Conservation (phyloP, 2,329 filamentous ascomycete species). For the Dothidotthia symphoricarpi region DNA sequence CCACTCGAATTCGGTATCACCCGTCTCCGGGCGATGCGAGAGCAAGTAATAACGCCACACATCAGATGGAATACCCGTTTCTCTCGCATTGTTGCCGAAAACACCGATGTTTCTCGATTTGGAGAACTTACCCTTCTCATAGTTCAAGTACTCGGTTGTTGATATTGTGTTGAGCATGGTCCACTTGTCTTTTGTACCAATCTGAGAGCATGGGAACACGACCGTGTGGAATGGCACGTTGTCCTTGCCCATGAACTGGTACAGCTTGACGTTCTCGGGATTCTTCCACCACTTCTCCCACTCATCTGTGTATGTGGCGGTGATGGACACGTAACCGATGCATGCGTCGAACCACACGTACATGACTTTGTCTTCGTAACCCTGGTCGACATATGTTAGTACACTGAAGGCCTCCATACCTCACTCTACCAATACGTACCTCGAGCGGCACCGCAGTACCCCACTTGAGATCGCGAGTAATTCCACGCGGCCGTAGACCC, state of each 20-base stretch:
- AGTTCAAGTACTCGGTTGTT: constrained; percentile 68
- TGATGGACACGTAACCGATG: constrained; percentile 94
- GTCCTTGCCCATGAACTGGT: constrained; percentile 92
- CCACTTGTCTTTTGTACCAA: constrained; percentile 83
- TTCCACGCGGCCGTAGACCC: constrained; percentile 81
- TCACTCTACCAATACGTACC: constrained; percentile 6
- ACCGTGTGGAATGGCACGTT: constrained; percentile 86
- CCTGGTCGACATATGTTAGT: constrained; percentile 28
- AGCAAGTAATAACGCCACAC: constrained; percentile 95
- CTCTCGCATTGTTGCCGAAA: constrained; percentile 84
- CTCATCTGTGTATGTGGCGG: constrained; percentile 80
- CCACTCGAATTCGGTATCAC: constrained; percentile 91
- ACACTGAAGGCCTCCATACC: not conserved
- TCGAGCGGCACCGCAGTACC: constrained; percentile 63
- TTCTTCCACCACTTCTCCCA: constrained; percentile 97
- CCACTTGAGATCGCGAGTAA: constrained; percentile 92
- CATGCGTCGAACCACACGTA: constrained; percentile 94
- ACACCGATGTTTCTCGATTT: constrained; percentile 88
- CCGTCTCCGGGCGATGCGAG: constrained; percentile 77
- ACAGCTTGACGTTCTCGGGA: constrained; percentile 81
- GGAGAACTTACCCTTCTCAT: constrained; percentile 69
- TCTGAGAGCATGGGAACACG: constrained; percentile 83
- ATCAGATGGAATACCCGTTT: constrained; percentile 78
- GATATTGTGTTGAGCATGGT: constrained; percentile 86
- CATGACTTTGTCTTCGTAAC: constrained; percentile 74